Evolutionary conservation across 1,139 yeast genomes (phyloP), one percentile per base, ranked within the genome.

Genomic region (Scheffersomyces quercinus): DNA sequence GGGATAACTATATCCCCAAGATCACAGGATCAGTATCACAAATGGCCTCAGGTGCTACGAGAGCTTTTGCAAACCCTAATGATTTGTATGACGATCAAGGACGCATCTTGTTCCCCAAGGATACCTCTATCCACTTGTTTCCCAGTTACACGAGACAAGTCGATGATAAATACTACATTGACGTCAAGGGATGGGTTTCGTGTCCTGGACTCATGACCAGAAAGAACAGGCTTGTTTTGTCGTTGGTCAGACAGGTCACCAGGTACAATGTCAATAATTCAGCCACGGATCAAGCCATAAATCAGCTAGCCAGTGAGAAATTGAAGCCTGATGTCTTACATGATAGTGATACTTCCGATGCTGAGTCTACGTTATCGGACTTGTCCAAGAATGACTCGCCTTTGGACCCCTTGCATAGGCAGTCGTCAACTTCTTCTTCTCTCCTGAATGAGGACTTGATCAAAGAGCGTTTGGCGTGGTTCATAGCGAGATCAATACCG

Each of bases 181-280:
- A 83, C 41, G 80, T 89, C 2, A 77, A 87, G 38, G 96, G 97
- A 3, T 80, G 86, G 78, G 73, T 88, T 8, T 81, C 75, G 45
- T 73, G 88, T 36, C 90, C 90, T 0, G 95, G 93, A 1, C 71
- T 75, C 8, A 77, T 83, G 73, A 78, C 81, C 28, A 70, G 96
- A 39, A 87, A 86, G 56, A 87, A 89, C 59, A 68, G 84, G 50
- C 63, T 90, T 42, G 70, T 89, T 29, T 59, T 86, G 33, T 77
- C 90, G 1, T 68, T 90, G 31, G 88, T 91, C 2, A 81, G 82
- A 51, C 89, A 86, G 58, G 70, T 88, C 44, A 79, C 88, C 3
- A 81, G 82, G 48, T 65, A 62, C 47, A 62, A 60, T 38, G 49
- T 60, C 3, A 53, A 55, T 13, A 48, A 58, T 20, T 56, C 56